A percentile compares a stretch with the other conserved stretches of the same genome.
These are phyloP conservation scores for Cudoniella acicularis DNA, from an alignment of 495 filamentous ascomycete species.

Conservation along the genomic window DNA sequence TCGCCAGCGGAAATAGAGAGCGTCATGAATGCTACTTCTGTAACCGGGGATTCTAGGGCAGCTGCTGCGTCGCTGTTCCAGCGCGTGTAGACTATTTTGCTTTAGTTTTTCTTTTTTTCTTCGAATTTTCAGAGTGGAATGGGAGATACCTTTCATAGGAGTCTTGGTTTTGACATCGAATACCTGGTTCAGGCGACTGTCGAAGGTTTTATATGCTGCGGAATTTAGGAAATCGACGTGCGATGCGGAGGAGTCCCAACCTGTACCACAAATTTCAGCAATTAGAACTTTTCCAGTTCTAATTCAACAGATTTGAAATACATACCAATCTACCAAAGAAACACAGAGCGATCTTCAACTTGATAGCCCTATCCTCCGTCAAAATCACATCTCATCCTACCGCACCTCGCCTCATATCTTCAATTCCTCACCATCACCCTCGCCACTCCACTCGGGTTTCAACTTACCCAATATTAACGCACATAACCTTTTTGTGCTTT, in stretches of 20 bases:
- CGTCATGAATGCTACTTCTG: conserved; percentile 3
- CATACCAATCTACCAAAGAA: background rate
- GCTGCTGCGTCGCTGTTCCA: background rate
- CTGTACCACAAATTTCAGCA: background rate
- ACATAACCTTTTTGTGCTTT: background rate
- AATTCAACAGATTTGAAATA: background rate
- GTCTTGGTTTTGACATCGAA: background rate
- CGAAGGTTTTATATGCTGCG: background rate
- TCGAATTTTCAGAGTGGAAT: too few species aligned
- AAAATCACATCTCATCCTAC: too few species aligned
- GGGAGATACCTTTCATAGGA: too few species aligned
- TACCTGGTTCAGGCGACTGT: background rate
- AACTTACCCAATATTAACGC: background rate
- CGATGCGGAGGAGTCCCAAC: background rate
- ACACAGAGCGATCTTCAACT: background rate
- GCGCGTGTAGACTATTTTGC: background rate
- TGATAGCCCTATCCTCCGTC: background rate
- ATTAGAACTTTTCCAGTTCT: background rate
- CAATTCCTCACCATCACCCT: too few species aligned
- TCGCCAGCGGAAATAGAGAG: background rate
- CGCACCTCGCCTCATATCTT: too few species aligned
- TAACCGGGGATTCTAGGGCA: background rate
- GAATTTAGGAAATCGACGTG: background rate
- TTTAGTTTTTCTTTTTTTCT: background rate
- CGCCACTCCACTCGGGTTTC: too few species aligned